Percentiles rank a stretch among this genome's conserved stretches.
Evolutionary conservation across 495 filamentous ascomycete species (phyloP).

Genomic region (Talaromyces stipitatus): DNA sequence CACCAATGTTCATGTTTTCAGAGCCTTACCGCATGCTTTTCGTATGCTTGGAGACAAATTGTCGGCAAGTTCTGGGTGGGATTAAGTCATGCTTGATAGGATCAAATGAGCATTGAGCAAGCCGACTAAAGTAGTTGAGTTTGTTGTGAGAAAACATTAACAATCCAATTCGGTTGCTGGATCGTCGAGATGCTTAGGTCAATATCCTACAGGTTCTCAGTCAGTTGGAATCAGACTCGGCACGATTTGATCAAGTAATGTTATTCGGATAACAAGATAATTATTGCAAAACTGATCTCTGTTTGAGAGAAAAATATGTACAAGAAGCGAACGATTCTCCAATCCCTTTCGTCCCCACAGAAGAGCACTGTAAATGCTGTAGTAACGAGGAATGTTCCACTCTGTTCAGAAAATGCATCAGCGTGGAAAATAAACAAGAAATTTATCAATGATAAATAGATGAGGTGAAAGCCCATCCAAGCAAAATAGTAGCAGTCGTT

Average conservation of each 20-base stretch:
- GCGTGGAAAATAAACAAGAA: not conserved
- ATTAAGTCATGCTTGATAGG: conserved; percentile 30
- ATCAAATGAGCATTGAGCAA: conserved; percentile 33
- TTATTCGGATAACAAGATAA: too few species aligned
- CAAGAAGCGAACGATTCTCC: not conserved
- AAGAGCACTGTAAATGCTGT: not conserved
- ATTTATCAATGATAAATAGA: not conserved
- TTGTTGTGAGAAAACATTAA: conserved; percentile 28
- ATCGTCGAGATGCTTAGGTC: too few species aligned
- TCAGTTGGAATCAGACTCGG: too few species aligned
- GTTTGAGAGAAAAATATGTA: not conserved
- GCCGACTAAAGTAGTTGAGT: conserved; percentile 16
- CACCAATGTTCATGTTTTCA: conserved; percentile 33
- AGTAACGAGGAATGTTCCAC: not conserved
- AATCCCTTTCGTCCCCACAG: not conserved
- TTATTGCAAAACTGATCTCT: not conserved
- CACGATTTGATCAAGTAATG: too few species aligned
- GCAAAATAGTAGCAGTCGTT: not conserved
- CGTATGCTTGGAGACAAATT: conserved; percentile 26
- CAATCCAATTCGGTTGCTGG: not conserved
- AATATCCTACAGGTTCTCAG: too few species aligned
- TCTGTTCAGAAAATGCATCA: not conserved
- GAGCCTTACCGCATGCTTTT: conserved; percentile 41
- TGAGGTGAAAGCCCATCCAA: not conserved
- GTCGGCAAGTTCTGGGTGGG: conserved; percentile 29